Conservation (phyloP, 1,284 basidiomycete genomes). For the Melampsora larici-populina region DNA sequence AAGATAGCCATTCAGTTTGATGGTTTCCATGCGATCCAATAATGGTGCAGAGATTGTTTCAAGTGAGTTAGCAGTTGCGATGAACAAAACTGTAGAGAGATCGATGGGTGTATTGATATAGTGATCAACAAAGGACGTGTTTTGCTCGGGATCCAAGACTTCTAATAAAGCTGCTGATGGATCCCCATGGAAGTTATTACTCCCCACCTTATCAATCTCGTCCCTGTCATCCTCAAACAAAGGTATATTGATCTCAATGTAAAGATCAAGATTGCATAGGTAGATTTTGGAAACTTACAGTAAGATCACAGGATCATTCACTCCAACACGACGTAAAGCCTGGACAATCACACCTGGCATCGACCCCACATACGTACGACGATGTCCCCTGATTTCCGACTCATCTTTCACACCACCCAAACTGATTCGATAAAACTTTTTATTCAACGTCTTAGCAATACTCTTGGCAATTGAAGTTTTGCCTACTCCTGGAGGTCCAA, state of each 20-base stretch:
- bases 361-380: constrained; percentile 51
- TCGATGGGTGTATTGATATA: constrained; percentile 54
- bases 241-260: background rate
- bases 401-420: constrained; percentile 56
- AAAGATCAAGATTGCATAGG: background rate
- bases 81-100: constrained; percentile 54
- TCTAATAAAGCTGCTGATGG: constrained; percentile 57
- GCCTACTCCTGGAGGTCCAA: constrained; percentile 66
- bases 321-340: constrained; percentile 53
- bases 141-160: constrained; percentile 56
- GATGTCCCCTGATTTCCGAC: constrained; percentile 55
- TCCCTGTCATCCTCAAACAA: constrained; percentile 46
- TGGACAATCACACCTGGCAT: constrained; percentile 65
- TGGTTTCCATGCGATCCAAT: constrained; percentile 56
- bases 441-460: constrained; percentile 67
- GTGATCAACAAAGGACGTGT: constrained; percentile 56
- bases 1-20: constrained; percentile 56
- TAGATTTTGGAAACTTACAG: constrained; percentile 46
- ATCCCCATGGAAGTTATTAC: constrained; percentile 55
- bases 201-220: constrained; percentile 57
- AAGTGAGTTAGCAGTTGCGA: constrained; percentile 57
- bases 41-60: constrained; percentile 56
- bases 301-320: constrained; percentile 56
- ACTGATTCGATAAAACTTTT: constrained; percentile 57
- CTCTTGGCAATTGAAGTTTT: constrained; percentile 70